Base-by-base conservation (phyloP, 257 asterid genomes). In the Nemophila menziesii region DNA sequence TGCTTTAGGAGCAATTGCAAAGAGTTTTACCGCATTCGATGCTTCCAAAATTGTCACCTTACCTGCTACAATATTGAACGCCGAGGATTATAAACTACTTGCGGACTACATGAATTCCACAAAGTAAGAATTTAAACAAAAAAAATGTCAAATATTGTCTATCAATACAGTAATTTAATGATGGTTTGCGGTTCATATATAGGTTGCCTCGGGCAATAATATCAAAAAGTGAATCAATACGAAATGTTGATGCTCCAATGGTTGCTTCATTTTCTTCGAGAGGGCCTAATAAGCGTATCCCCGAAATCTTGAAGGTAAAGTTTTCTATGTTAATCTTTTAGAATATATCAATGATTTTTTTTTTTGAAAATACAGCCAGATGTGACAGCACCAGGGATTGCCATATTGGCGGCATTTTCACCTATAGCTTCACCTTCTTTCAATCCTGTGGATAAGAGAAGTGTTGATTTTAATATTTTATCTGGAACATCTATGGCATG, bases 401-500 rank as follows among this genome's bases (percentile, higher is more conserved):
- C 39, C 11, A 60, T 60, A 24, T 22, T 52, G 51, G 61, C 66
- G 0, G 61, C 61, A 18, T 60, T 7, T 23, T 43, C 61, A 3
- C 51, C 55, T 4, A 3, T 0, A 5, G 46, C 18, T 41, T 20
- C 51, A 1, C 51, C 54, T 17, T 23, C 56, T 1, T 4, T 12
- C 0, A 0, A 1, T 0, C 1, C 0, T 5, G 0, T 4, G 11
- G 66, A 60, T 41, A 10, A 0, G 0, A 60, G 66, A 52, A 40
- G 51, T 0, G 61, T 47, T 6, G 24, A 4, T 1, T 60, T 26
- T 46, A 53, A 42, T 22, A 1, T 60, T 8, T 1, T 46, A 33
- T 16, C 41, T 3, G 66, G 66, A 12, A 60, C 66, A 16, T 60
- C 61, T 14, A 60, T 60, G 66, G 19, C 66, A 13, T 52, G 56